Base-by-base conservation (phyloP, 1,284 basidiomycete species). In the Ustilago cynodontis region DNA sequence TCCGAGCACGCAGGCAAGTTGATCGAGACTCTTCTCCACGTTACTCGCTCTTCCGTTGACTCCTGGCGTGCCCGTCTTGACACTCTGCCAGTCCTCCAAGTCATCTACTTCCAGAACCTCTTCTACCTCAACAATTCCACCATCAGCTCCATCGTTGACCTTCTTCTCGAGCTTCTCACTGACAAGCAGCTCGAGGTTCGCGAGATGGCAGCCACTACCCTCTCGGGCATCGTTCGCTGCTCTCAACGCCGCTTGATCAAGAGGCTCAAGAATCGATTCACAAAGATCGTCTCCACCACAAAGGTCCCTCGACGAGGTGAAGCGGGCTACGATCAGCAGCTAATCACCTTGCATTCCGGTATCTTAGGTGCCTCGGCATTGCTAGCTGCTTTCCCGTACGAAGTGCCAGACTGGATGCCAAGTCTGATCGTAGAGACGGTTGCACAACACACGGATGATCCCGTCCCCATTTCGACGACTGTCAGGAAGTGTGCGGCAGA, bases 201-300 rank as follows among this genome's bases (percentile, higher is more conserved):
- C 13, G 83, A 86, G 57, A 83, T 85, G 83, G 82, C 83, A 2
- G 76, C 80, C 10, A 76, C 78, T 7, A 93, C 94, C 45, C 88
- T 99, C 35, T 93, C 93, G 20, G 93, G 94, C 22, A 92, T 99
- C 77, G 90, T 99, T 39, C 90, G 96, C 73, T 97, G 94, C 84
- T 96, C 94, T 13, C 94, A 98, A 86, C 90, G 95, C 61, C 90
- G 93, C 68, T 93, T 92, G 81, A 95, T 98, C 79, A 87, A 93
- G 56, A 91, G 92, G 6, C 88, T 98, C 78, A 81, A 78, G 58
- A 35, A 72, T 35, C 61, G 76, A 10, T 86, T 86, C 56, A 83
- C 79, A 8, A 65, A 50, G 11, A 59, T 59, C 2, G 82, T 80
- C 20, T n/a, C 61, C 3, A 58, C 88, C 89, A 65, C 91, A 92